phyloP scores from a whole-genome alignment of 1,139 yeast species.

The Candida tropicalis region DNA sequence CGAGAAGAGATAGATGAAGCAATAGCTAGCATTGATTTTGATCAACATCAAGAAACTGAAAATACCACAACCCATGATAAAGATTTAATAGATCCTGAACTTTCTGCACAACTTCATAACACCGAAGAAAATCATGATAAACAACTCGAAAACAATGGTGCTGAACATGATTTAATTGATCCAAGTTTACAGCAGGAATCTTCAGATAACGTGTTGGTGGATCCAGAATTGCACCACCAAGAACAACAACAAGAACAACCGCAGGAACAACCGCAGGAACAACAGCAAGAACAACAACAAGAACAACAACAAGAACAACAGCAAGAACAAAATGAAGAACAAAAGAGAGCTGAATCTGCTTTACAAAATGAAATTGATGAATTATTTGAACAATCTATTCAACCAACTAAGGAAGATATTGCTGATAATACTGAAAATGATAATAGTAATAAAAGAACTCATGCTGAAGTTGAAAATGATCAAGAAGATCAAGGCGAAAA shows the following conservation, averaged over 20 bases:
- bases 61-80: not conserved
- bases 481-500: constrained; percentile 8
- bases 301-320: not conserved
- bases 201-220: not conserved
- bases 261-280: not conserved
- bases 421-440: constrained; percentile 1
- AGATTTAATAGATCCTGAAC: not conserved
- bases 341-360: not conserved
- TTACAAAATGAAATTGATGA: constrained; percentile 11
- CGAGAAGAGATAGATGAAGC: constrained; percentile 2
- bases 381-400: constrained; percentile 10
- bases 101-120: constrained; percentile 1
- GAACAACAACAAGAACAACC: not conserved
- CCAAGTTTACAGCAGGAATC: not conserved
- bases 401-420: not conserved
- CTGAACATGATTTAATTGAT: not conserved
- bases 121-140: not conserved
- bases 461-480: constrained; percentile 7
- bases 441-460: constrained; percentile 7
- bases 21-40: not conserved
- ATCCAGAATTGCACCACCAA: not conserved
- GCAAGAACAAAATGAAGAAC: not conserved
- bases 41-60: not conserved
- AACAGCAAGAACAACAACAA: not conserved
- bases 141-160: not conserved